Percentiles rank a stretch among this genome's conserved stretches.
Evolutionary conservation across 2,329 filamentous ascomycete genomes (phyloP).

Genomic region (Lachnellula occidentalis): DNA sequence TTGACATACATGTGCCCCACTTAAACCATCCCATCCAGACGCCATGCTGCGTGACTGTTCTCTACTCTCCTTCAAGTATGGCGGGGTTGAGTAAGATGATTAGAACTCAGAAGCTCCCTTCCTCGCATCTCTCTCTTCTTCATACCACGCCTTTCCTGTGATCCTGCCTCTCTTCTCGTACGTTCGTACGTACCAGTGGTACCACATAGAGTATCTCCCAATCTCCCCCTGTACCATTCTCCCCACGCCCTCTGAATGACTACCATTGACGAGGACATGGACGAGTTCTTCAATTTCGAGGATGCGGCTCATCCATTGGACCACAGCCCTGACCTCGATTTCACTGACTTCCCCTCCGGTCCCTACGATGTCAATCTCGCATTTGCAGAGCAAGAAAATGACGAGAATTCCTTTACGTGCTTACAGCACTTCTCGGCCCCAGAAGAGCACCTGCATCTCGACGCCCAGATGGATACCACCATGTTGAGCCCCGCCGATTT

Average conservation of each 20-base stretch:
- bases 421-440: conserved; percentile 50
- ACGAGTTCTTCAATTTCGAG: conserved; percentile 62
- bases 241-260: conserved; percentile 31
- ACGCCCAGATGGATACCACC: conserved; percentile 30
- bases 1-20: background rate
- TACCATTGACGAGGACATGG: conserved; percentile 42
- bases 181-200: background rate
- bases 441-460: conserved; percentile 30
- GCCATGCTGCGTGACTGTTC: conserved; percentile 12
- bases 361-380: conserved; percentile 45
- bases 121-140: background rate
- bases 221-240: too few relatives aligned
- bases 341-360: conserved; percentile 19
- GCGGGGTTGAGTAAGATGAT: background rate
- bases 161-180: conserved; percentile 6
- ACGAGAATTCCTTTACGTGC: conserved; percentile 55
- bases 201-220: background rate
- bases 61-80: background rate
- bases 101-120: background rate
- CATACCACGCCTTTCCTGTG: conserved; percentile 19
- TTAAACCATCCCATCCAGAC: too few relatives aligned
- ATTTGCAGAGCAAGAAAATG: conserved; percentile 50
- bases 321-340: conserved; percentile 9
- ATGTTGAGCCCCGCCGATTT: conserved; percentile 38
- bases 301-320: conserved; percentile 34